Evolutionary conservation across 768 basidiomycete genomes (phyloP).

Genomic region (Xerocomus spinulosus): DNA sequence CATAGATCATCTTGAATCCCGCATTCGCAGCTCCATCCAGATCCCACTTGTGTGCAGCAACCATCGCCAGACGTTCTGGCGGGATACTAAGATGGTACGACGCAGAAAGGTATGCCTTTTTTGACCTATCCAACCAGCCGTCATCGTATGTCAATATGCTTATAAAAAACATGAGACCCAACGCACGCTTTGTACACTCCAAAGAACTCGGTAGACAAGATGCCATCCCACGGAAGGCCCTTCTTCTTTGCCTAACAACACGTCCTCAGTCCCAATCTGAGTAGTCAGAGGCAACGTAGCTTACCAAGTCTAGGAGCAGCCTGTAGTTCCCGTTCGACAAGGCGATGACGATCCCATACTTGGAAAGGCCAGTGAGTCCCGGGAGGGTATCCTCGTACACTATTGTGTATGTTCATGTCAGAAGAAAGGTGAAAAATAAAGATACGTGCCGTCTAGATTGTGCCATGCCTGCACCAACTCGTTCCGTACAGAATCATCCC

Average conservation of each 20-base stretch:
- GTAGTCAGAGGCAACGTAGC: neutral
- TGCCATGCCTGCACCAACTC: constrained; percentile 57
- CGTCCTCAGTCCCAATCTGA: neutral
- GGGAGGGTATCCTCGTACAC: constrained; percentile 55
- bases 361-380: constrained; percentile 49
- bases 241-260: constrained; percentile 52
- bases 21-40: constrained; percentile 46
- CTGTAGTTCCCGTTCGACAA: constrained; percentile 64
- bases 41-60: constrained; percentile 60
- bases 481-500: constrained; percentile 41
- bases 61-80: constrained; percentile 54
- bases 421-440: constrained; percentile 24
- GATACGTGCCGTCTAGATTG: constrained; percentile 42
- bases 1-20: constrained; percentile 58
- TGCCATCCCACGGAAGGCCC: constrained; percentile 57
- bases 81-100: constrained; percentile 41
- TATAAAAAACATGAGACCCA: neutral
- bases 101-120: constrained; percentile 45
- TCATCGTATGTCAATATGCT: neutral
- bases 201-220: constrained; percentile 60
- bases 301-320: constrained; percentile 58
- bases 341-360: constrained; percentile 44
- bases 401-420: constrained; percentile 26
- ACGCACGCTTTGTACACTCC: constrained; percentile 62
- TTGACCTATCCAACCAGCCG: constrained; percentile 30